Evolutionary conservation across 2,329 filamentous ascomycete species (phyloP), one percentile per base, ranked within the genome.

Genomic region (Nemania sp.): DNA sequence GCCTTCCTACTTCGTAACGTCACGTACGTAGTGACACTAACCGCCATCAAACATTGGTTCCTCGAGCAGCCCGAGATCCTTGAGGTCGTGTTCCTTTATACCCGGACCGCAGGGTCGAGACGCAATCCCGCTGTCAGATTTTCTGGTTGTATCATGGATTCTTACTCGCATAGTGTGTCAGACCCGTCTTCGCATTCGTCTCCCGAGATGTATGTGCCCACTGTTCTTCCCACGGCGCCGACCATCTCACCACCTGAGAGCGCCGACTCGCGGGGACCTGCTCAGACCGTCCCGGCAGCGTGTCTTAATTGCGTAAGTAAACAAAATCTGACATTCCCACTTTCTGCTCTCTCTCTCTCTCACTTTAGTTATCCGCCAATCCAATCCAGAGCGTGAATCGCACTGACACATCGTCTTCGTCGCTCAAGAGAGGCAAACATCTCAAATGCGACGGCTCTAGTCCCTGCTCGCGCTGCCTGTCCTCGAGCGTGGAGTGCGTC

Each of bases 391-490:
- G 58, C 54, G 54, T 65, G 49, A 51, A n/a, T 57, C 59, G 59
- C 63, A 55, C 65, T 68, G 59, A 54, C 51, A 52, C 43, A 47
- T 61, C 48, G 34, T 53, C 53, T 64, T 67, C 46, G 13, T 49
- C 11, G 48, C 37, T 45, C 53, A 71, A 87, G 84, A 80, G 84
- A 53, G 77, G 72, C 65, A 86, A 90, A 70, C 90, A 93, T 74
- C 81, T 92, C 50, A 93, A 91, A 72, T 93, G 90, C 72, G 88
- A 92, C 73, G 89, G 89, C 29, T 76, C 79, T 39, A 87, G 77
- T 34, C 90, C 90, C 12, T 93, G 90, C 75, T 81, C 83, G 48
- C 86, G 90, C 55, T 93, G 90, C 74, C 76, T 77, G 20, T 75
- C 78, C 52, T 81, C 83, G 49, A 82, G 83, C 57, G 77, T 81